Percentiles rank a stretch among this genome's conserved stretches.
Evolutionary conservation across 306 rosid species (phyloP).

Genomic region (Vigna mungo): DNA sequence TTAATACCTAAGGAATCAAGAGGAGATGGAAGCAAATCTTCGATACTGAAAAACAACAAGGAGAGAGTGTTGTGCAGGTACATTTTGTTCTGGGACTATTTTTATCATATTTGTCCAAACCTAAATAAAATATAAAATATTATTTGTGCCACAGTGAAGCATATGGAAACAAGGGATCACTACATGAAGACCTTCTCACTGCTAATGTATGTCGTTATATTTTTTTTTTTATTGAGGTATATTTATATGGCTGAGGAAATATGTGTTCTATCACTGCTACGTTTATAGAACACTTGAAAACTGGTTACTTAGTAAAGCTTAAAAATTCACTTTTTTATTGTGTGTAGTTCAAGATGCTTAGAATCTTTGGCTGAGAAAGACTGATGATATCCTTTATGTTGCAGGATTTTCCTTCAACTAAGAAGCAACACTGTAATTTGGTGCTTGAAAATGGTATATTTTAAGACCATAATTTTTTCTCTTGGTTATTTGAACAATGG

Average conservation of each 20-base stretch:
- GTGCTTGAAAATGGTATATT: constrained; percentile 50
- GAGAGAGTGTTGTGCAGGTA: constrained; percentile 54
- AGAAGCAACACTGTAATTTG: constrained; percentile 37
- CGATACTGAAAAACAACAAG: constrained; percentile 16
- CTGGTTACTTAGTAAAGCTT: constrained; percentile 3
- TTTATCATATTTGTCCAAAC: constrained; percentile 34
- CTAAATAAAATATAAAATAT: constrained; percentile 27
- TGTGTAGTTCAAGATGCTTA: constrained; percentile 31
- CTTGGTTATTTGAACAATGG: constrained; percentile 29
- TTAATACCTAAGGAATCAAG: constrained; percentile 20
- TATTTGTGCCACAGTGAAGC: constrained; percentile 33
- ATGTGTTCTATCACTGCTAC: constrained; percentile 7
- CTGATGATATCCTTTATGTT: constrained; percentile 24
- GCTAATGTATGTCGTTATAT: constrained; percentile 49
- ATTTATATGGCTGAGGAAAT: neutral
- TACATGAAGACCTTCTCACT: constrained; percentile 41
- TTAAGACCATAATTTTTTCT: constrained; percentile 33
- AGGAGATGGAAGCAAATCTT: constrained; percentile 40
- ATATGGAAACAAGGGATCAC: constrained; percentile 47
- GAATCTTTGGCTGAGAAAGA: neutral
- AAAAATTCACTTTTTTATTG: constrained; percentile 23
- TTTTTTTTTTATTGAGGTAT: neutral
- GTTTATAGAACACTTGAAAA: constrained; percentile 2
- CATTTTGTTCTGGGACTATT: constrained; percentile 25
- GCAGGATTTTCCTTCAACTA: constrained; percentile 48